A percentile compares a stretch with the other conserved stretches of the same genome.
Conservation (phyloP, 1,284 basidiomycete genomes). For the Gomphus sp. region DNA sequence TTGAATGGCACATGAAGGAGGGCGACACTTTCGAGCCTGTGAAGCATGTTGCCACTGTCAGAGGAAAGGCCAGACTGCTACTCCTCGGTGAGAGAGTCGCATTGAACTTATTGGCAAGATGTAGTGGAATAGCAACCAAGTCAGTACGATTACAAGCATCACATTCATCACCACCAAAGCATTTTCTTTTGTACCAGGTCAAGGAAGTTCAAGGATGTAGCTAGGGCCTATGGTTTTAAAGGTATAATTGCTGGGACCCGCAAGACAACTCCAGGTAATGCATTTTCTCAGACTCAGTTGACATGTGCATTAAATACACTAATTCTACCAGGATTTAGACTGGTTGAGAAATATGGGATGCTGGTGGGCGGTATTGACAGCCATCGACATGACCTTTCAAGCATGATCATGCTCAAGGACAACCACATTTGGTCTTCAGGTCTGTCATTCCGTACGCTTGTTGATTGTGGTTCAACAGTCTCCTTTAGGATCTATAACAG, state of each 20-base stretch:
- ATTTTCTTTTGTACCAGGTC: conserved; percentile 41
- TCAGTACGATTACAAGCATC: conserved; percentile 27
- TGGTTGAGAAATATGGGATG: conserved; percentile 99
- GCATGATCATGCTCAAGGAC: conserved; percentile 99
- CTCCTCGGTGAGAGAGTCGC: conserved; percentile 94
- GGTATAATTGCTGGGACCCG: conserved; percentile 93
- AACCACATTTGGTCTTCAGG: conserved; percentile 98
- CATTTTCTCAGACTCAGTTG: neutral
- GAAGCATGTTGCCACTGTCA: conserved; percentile 88
- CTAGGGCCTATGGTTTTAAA: conserved; percentile 70
- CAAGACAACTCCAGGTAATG: conserved; percentile 90
- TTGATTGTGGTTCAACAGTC: neutral
- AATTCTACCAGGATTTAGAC: conserved; percentile 64
- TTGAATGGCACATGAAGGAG: conserved; percentile 89
- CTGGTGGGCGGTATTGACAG: conserved; percentile 94
- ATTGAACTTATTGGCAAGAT: conserved; percentile 89
- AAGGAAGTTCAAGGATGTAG: conserved; percentile 73
- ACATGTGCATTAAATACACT: conserved; percentile 16
- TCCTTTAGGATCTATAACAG: conserved; percentile 73
- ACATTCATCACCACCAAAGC: neutral
- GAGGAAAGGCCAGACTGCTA: conserved; percentile 80
- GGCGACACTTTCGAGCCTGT: conserved; percentile 73
- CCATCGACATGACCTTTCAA: conserved; percentile 93
- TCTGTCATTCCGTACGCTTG: conserved; percentile 22
- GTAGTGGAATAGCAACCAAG: conserved; percentile 95